Evolutionary conservation across 306 rosid genomes (phyloP), one percentile per base, ranked within the genome.

Genomic region (Rosa multiflora): DNA sequence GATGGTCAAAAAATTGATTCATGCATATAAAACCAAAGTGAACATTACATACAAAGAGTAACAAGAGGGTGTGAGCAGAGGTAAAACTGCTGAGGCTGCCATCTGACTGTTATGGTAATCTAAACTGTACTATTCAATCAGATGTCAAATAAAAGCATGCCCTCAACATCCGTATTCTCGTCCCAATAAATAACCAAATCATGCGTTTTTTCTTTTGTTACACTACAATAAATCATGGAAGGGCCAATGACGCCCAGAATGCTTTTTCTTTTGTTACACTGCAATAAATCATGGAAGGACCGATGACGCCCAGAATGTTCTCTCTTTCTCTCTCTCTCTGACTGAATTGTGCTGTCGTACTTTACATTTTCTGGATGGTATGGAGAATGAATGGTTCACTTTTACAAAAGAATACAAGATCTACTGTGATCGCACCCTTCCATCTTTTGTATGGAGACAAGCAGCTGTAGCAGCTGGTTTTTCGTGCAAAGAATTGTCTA

Each of bases 331-430:
- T 75, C 53, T 81, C 75, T 67, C 73, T 76, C 35, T 76, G 72
- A 40, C 43, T 75, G 76, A 80, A 70, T 12, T 42, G 61, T 49
- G 78, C 70, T 75, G 74, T 29, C 46, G 52, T 77, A 87, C 93
- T 88, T 75, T 84, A 85, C 87, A 85, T 82, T 70, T 83, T 78
- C 80, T 75, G 72, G 82, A 69, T 56, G 53, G 68, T 80, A 53
- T 70, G 46, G 51, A 37, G 79, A 69, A 79, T 67, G 74, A 81
- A 51, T 58, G 29, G 79, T 67, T 49, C 21, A 49, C 13, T 39
- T 75, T 67, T 59, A 40, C 82, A 53, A 62, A 64, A 79, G 70
- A 82, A 79, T 51, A 75, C 77, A 69, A 43, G 77, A 83, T 80
- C 76, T 89, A 78, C 86, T 72, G 64, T 21, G 75, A 81, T 86